Percentiles rank a stretch among this genome's conserved stretches.
These are phyloP conservation scores for Nicotiana tabacum DNA, from an alignment of 257 asterid species.

Conservation along the genomic window DNA sequence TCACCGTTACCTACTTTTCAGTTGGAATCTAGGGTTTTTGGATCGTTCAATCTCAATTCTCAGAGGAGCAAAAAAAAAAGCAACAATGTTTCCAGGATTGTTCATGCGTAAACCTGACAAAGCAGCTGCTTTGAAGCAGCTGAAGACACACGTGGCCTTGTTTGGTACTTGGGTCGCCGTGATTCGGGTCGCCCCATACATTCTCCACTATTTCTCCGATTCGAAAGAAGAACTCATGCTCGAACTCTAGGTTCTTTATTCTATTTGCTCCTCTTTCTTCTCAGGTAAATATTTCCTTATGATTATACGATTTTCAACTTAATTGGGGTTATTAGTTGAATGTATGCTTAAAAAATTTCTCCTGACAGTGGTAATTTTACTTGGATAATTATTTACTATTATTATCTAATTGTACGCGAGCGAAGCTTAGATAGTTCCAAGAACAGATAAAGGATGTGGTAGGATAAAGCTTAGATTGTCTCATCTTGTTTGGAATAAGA, in stretches of 20 bases:
- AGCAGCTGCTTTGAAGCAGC: constrained; percentile 89
- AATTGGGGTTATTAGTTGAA: neutral
- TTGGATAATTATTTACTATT: neutral
- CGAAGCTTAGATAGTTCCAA: neutral
- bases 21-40: constrained; percentile 34
- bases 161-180: constrained; percentile 84
- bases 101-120: constrained; percentile 85
- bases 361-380: neutral
- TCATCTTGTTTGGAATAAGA: neutral
- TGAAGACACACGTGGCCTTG: constrained; percentile 62
- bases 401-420: neutral
- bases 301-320: neutral
- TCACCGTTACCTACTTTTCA: neutral
- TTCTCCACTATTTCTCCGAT: constrained; percentile 75
- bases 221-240: constrained; percentile 57
- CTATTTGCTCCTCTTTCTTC: neutral
- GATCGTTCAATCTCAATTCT: neutral
- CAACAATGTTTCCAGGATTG: constrained; percentile 79
- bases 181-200: constrained; percentile 69
- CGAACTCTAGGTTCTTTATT: constrained; percentile 30
- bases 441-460: neutral
- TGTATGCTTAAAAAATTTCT: neutral
- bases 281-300: constrained; percentile 17
- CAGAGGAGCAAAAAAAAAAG: neutral
- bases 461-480: neutral